phyloP scores from a whole-genome alignment of 495 filamentous ascomycete genomes.

The Talaromyces nanjingensis region DNA sequence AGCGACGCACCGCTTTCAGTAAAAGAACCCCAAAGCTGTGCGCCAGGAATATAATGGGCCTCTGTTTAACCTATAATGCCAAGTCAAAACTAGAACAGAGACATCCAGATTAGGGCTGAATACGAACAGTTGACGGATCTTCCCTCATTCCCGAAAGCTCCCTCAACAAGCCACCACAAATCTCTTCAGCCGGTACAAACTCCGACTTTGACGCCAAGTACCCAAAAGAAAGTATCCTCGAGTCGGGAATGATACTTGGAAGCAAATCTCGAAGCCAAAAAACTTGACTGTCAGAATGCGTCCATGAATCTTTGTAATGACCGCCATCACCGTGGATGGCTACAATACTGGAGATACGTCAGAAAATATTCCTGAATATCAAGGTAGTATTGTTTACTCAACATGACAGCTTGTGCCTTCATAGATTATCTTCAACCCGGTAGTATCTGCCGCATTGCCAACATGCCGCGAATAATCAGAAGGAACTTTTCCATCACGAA shows the following conservation, averaged over 20 bases:
- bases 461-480: neutral
- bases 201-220: slow-evolving; percentile 3
- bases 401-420: neutral
- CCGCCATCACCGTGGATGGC: slow-evolving; percentile 8
- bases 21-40: slow-evolving; percentile 7
- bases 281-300: slow-evolving; percentile 6
- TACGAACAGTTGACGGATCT: neutral
- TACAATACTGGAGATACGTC: neutral
- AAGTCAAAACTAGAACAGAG: neutral
- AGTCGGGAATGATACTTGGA: neutral
- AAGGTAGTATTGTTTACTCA: neutral
- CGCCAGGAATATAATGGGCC: slow-evolving; percentile 1
- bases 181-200: neutral
- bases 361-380: neutral
- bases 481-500: neutral
- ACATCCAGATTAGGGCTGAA: neutral
- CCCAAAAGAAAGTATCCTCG: slow-evolving; percentile 6
- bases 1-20: slow-evolving; percentile 3
- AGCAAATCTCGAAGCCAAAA: slow-evolving; percentile 11
- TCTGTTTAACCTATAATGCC: neutral
- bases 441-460: neutral
- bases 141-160: neutral
- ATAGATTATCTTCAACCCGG: neutral
- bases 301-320: slow-evolving; percentile 6
- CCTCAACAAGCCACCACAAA: neutral